Evolutionary conservation across 495 filamentous ascomycete species (phyloP).

Genomic region (Ascodesmis nigricans): DNA sequence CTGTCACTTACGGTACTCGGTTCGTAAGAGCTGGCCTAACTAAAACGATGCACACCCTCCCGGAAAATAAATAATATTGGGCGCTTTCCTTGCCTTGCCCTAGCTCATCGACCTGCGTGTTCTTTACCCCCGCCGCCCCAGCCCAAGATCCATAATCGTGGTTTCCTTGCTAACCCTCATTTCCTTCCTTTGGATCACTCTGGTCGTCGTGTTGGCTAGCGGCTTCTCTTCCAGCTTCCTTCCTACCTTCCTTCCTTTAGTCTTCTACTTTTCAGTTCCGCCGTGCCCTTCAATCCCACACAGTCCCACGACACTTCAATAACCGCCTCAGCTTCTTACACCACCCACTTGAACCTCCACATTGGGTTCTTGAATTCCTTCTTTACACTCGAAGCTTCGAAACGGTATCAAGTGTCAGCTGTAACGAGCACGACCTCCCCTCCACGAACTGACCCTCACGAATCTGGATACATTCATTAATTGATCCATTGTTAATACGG

Average conservation of each 20-base stretch:
- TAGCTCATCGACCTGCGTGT: conserved; percentile 16
- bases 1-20: conserved; percentile 4
- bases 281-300: background rate
- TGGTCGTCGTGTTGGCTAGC: conserved; percentile 20
- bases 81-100: conserved; percentile 6
- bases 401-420: conserved; percentile 2
- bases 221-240: conserved; percentile 12
- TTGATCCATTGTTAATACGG: conserved; percentile 9
- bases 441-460: conserved; percentile 1
- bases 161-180: conserved; percentile 21
- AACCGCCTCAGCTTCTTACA: conserved; percentile 1
- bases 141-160: conserved; percentile 15
- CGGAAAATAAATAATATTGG: conserved; percentile 16
- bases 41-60: conserved; percentile 15
- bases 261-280: conserved; percentile 12
- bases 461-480: conserved; percentile 17
- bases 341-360: conserved; percentile 21
- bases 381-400: conserved; percentile 10
- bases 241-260: conserved; percentile 20
- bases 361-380: conserved; percentile 22
- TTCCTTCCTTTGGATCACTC: conserved; percentile 22
- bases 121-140: conserved; percentile 21
- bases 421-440: background rate
- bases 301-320: conserved; percentile 1
- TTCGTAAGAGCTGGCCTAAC: conserved; percentile 11